A percentile compares a stretch with the other conserved stretches of the same genome.
These are phyloP conservation scores for Penicillium samsonianum DNA, from an alignment of 495 filamentous ascomycete genomes.

Conservation along the genomic window DNA sequence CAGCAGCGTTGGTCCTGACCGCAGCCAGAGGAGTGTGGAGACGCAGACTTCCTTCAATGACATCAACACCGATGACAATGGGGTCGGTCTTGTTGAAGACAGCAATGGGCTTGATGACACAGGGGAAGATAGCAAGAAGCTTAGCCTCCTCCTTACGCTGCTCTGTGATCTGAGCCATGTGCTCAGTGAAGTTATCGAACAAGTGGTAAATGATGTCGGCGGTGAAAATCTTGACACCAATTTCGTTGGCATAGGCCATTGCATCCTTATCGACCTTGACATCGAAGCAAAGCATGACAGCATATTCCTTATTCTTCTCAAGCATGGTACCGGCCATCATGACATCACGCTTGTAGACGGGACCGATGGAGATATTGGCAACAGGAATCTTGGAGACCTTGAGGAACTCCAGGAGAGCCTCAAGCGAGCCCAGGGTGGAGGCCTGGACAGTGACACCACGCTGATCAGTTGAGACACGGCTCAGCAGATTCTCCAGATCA, in stretches of 20 bases:
- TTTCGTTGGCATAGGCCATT: constrained; percentile 83
- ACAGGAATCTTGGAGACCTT: constrained; percentile 94
- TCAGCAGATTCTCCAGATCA: constrained; percentile 88
- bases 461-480: constrained; percentile 83
- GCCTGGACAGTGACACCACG: constrained; percentile 97
- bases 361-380: constrained; percentile 94
- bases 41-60: constrained; percentile 81
- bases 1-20: constrained; percentile 74
- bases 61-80: constrained; percentile 95
- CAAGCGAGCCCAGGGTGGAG: constrained; percentile 94
- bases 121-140: constrained; percentile 94
- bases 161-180: constrained; percentile 82
- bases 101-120: constrained; percentile 81
- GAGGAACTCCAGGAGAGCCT: constrained; percentile 95
- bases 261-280: constrained; percentile 99
- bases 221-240: constrained; percentile 97
- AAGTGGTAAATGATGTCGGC: constrained; percentile 99
- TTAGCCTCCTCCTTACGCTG: constrained; percentile 96
- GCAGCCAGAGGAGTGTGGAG: constrained; percentile 86
- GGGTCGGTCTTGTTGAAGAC: constrained; percentile 99
- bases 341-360: constrained; percentile 97
- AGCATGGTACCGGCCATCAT: constrained; percentile 96
- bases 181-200: constrained; percentile 93
- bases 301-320: constrained; percentile 92
- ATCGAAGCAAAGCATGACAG: constrained; percentile 99